A percentile compares a stretch with the other conserved stretches of the same genome.
phyloP scores from a whole-genome alignment of 495 filamentous ascomycete species.

The Thozetella sp. region DNA sequence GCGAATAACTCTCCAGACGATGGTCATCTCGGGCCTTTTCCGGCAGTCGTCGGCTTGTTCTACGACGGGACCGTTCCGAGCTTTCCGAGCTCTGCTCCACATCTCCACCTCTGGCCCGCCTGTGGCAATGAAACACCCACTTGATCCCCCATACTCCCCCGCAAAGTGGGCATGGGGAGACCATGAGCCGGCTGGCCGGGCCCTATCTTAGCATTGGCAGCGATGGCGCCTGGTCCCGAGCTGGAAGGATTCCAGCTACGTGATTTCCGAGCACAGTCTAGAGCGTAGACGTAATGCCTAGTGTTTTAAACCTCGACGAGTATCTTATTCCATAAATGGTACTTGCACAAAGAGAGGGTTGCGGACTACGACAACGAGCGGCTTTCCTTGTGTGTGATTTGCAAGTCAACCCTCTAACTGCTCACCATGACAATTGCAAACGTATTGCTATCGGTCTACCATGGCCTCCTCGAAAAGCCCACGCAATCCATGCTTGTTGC shows the following conservation, averaged over 20 bases:
- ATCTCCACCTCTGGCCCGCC: neutral
- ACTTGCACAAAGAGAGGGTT: too few relatives aligned
- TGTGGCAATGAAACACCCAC: neutral
- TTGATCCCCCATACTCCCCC: too few relatives aligned
- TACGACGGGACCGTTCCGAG: neutral
- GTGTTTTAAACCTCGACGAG: neutral
- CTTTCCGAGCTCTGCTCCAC: neutral
- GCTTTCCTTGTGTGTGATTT: too few relatives aligned
- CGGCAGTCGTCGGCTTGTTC: neutral
- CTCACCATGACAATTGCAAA: neutral
- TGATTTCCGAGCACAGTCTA: neutral
- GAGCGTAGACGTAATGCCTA: neutral
- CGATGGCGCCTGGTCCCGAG: neutral
- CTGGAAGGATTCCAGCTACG: neutral
- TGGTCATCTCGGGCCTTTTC: neutral
- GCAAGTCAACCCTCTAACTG: too few relatives aligned
- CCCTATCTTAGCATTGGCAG: too few relatives aligned
- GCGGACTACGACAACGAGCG: too few relatives aligned
- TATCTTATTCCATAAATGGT: neutral
- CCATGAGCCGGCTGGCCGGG: too few relatives aligned
- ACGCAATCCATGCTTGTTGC: neutral
- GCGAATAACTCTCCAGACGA: neutral
- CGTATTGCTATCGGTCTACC: neutral
- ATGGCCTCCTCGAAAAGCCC: neutral
- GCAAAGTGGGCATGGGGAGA: too few relatives aligned